Evolutionary conservation across 2,329 filamentous ascomycete genomes (phyloP), one percentile per base, ranked within the genome.

Genomic region (Curvularia hawaiiensis): DNA sequence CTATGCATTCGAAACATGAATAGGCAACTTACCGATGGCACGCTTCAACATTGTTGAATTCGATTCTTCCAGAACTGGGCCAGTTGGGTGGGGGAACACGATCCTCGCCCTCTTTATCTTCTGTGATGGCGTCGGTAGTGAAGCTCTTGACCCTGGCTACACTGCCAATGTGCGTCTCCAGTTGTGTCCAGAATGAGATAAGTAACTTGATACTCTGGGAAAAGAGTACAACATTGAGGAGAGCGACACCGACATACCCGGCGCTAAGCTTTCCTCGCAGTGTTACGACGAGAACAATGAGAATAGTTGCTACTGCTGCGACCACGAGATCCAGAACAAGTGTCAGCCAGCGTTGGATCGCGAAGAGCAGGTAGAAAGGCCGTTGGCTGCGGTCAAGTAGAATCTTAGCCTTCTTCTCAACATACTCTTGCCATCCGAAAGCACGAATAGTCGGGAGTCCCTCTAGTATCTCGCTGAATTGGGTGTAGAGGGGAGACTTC

Each of bases 131-230:
- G 30, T 74, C 77, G 7, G 77, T 74, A 1, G 77, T 78, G 59
- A 86, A 86, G n/a, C 78, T 77, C 66, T 82, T 83, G 59, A 86
- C 78, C 22, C 85, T 78, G 4, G 80, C 77, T 9, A 88, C 79
- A 10, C 84, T 84, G 8, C 85, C 85, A 44, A 88, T 80, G 38
- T 81, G 79, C 0, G 84, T 87, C 62, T 88, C 85, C 16, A 87
- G 73, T 41, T 79, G 78, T 0, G 84, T 86, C 84, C 84, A 87
- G 45, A 78, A 80, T 0, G 77, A 69, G 8, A 84, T 76, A n/a
- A 84, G 69, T 10, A 80, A 68, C 54, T 81, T 82, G 56, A 86
- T 76, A 50, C 77, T 79, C 43, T 81, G 77, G 43, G 80, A 84
- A 69, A 86, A 84, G 22, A 79, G 71, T 26, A 86, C 80, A 35